Base-by-base conservation (phyloP, 2,329 filamentous ascomycete genomes). In the Rugonectria rugulosa region DNA sequence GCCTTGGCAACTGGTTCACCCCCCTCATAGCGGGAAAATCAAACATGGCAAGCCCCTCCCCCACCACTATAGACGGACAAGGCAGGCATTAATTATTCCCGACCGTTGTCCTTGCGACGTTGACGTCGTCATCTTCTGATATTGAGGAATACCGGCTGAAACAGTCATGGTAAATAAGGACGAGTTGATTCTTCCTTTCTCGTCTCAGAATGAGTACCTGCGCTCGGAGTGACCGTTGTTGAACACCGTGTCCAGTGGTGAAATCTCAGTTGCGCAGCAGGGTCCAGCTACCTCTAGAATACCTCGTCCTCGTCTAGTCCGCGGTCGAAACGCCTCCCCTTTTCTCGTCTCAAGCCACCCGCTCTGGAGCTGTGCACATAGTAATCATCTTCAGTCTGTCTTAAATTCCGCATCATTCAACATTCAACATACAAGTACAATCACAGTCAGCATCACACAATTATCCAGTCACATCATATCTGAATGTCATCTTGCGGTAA, bases 161-260 rank as follows among this genome's bases (percentile, higher is more conserved):
- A 19, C 15, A 9, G 12, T 17, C 17, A 20, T 38, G 34, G 15
- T 4, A 21, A 38, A 38, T 17, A 38, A 38, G 21, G 21, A 38
- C 12, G 34, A 17, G 40, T 34, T 19, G 26, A 21, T 31, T n/a
- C n/a, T 42, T 24, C 40, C 10, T 11, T 34, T 41, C 37, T 14
- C 40, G 47, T 50, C 29, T 42, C 47, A 43, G 47, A 50, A 14
- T 42, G 23, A 50, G 47, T 42, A 26, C 29, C 20, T 5, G 12
- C 11, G 10, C 19, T 37, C 21, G 34, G 34, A 20, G 7, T 8
- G 8, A 38, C 14, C 17, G 34, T 27, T 15, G 24, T 32, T 47
- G 42, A 50, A 50, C 47, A 50, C 47, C 37, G 47, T 50, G 47
- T 50, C 47, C 47, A 36, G 47, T 50, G 6, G 11, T 27, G 24